Conservation (phyloP, 495 filamentous ascomycete species). For the Alectoria sarmentosa region DNA sequence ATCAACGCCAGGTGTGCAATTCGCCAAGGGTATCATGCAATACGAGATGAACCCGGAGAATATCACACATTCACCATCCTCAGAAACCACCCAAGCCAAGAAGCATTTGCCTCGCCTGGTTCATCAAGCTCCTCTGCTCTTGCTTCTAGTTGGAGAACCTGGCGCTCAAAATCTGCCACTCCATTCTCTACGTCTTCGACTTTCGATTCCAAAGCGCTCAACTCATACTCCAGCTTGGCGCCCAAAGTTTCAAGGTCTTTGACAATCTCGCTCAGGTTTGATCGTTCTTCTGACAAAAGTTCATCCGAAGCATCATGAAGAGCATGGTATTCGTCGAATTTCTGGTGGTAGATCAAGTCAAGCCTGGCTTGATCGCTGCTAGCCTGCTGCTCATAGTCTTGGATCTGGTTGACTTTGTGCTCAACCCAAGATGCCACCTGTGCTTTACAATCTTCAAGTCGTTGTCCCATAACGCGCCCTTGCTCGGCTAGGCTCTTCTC, state of each 20-base stretch:
- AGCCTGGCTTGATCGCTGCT: conserved; percentile 56
- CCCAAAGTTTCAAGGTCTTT: conserved; percentile 76
- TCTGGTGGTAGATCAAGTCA: conserved; percentile 61
- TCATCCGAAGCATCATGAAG: conserved; percentile 60
- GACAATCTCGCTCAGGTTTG: conserved; percentile 61
- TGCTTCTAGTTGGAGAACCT: conserved; percentile 71
- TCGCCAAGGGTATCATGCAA: conserved; percentile 18
- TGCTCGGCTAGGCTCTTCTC: conserved; percentile 51
- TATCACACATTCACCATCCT: conserved; percentile 28
- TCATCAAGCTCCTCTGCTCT: conserved; percentile 61
- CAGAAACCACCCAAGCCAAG: conserved; percentile 43
- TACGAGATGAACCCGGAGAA: conserved; percentile 9
- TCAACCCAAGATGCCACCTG: conserved; percentile 59
- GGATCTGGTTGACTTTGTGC: conserved; percentile 53
- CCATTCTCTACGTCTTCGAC: conserved; percentile 86
- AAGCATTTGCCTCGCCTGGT: conserved; percentile 56
- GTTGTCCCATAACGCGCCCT: conserved; percentile 49
- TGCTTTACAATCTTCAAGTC: conserved; percentile 42
- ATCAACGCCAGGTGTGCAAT: conserved; percentile 11
- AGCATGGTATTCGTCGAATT: conserved; percentile 53
- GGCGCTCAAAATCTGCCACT: conserved; percentile 69
- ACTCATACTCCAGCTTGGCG: conserved; percentile 91
- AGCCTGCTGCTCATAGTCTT: conserved; percentile 54
- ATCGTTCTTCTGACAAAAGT: conserved; percentile 58
- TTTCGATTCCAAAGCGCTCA: conserved; percentile 69